Percentiles rank a stretch among this genome's conserved stretches.
These are phyloP conservation scores for Chalciporus sphaerocephalus DNA, from an alignment of 768 basidiomycete species.

Conservation along the genomic window DNA sequence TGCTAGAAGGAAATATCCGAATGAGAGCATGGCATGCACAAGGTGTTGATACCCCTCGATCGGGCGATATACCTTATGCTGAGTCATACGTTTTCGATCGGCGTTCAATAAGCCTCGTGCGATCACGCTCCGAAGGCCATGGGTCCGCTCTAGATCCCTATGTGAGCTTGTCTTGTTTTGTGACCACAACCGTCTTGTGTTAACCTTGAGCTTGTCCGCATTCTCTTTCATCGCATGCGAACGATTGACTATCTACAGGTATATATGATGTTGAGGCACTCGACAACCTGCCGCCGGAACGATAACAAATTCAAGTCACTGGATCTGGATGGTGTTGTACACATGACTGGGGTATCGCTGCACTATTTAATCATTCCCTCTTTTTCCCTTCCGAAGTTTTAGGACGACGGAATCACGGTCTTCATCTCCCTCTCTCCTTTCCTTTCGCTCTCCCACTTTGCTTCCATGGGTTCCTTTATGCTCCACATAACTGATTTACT, in stretches of 20 bases:
- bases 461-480: neutral
- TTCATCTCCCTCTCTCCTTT: neutral
- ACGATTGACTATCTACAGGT: conserved; percentile 19
- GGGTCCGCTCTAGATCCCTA: conserved; percentile 26
- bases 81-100: conserved; percentile 28
- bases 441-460: neutral
- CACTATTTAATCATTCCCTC: neutral
- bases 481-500: conserved; percentile 1
- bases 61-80: conserved; percentile 5
- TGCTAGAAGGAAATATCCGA: conserved; percentile 21
- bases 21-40: conserved; percentile 23
- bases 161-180: conserved; percentile 17
- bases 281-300: conserved; percentile 14
- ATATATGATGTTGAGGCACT: conserved; percentile 27
- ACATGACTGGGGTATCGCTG: neutral
- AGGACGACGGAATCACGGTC: neutral
- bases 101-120: conserved; percentile 25
- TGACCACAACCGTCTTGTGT: neutral
- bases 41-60: conserved; percentile 8
- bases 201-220: conserved; percentile 9
- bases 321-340: neutral
- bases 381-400: neutral
- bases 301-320: conserved; percentile 13
- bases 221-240: neutral
- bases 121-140: conserved; percentile 30